These are phyloP conservation scores for Breviolum minutum DNA, from an alignment of 73 alveolate genomes.

Conservation along the genomic window DNA sequence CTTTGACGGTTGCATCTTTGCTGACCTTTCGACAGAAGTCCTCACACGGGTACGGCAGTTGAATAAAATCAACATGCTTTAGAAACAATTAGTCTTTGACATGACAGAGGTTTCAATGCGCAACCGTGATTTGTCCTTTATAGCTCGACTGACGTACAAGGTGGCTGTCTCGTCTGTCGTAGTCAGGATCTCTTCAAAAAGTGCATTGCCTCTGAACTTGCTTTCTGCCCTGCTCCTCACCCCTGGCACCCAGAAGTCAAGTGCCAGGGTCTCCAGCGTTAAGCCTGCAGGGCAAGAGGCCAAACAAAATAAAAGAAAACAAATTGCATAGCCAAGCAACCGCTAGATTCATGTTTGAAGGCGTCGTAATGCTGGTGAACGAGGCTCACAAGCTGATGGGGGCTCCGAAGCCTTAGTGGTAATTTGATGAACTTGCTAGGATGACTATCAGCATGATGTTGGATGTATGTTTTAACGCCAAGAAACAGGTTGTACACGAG, in stretches of 20 bases:
- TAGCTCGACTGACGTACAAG: not conserved
- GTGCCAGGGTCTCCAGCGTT: not conserved
- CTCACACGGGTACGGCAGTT: not conserved
- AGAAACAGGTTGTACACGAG: not conserved
- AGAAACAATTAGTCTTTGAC: not conserved
- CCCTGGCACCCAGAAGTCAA: slow-evolving; percentile 43
- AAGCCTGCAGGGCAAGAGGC: not conserved
- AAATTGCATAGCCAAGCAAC: not conserved
- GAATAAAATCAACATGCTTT: not conserved
- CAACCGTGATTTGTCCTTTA: not conserved
- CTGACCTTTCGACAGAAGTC: not conserved
- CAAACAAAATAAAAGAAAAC: not conserved
- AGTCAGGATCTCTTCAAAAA: not conserved
- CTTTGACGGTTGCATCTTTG: slow-evolving; percentile 5
- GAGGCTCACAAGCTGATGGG: not conserved
- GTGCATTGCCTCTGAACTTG: not conserved
- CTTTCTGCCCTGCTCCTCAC: not conserved
- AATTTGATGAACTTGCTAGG: not conserved
- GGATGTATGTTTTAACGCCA: not conserved
- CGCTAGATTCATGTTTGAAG: not conserved
- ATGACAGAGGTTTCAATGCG: not conserved
- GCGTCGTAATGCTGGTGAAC: not conserved
- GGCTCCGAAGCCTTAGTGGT: not conserved
- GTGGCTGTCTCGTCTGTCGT: not conserved
- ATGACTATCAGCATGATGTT: not conserved